phyloP scores from a whole-genome alignment of 371 early-diverging fungal genomes.

The Syncephalastrum sp. region DNA sequence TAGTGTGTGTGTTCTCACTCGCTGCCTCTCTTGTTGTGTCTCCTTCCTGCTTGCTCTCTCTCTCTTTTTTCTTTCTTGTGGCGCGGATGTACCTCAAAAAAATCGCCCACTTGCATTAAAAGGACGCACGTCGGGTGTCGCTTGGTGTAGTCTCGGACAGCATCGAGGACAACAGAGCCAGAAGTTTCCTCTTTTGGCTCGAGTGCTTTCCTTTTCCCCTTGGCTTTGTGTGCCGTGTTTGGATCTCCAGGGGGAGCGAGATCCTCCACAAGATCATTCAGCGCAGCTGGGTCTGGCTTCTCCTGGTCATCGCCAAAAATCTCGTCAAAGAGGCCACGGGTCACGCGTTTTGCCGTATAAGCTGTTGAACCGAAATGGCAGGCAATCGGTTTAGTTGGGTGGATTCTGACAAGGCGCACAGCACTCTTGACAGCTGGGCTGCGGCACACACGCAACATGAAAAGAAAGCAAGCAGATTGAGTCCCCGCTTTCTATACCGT shows the following conservation, averaged over 20 bases:
- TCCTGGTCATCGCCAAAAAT: neutral
- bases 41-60: neutral
- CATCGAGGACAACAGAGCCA: conserved; percentile 47
- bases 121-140: conserved; percentile 77
- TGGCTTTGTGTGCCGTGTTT: too few relatives aligned
- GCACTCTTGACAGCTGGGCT: too few relatives aligned
- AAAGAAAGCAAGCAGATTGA: too few relatives aligned
- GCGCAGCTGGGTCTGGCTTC: too few relatives aligned
- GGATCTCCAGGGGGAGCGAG: too few relatives aligned
- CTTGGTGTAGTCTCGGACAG: conserved; percentile 65
- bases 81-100: conserved; percentile 74
- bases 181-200: conserved; percentile 19
- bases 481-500: too few relatives aligned
- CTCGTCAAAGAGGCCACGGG: conserved; percentile 5
- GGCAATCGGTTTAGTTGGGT: conserved; percentile 37
- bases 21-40: too few relatives aligned
- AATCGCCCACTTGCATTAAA: conserved; percentile 90
- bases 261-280: too few relatives aligned
- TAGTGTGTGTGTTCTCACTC: neutral
- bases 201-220: conserved; percentile 1
- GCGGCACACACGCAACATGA: too few relatives aligned
- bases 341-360: conserved; percentile 6
- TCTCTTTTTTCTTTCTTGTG: neutral
- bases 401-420: conserved; percentile 26
- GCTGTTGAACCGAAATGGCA: too few relatives aligned